phyloP scores from a whole-genome alignment of 163 green algal species.

The Coccomyxa subellipsoidea region DNA sequence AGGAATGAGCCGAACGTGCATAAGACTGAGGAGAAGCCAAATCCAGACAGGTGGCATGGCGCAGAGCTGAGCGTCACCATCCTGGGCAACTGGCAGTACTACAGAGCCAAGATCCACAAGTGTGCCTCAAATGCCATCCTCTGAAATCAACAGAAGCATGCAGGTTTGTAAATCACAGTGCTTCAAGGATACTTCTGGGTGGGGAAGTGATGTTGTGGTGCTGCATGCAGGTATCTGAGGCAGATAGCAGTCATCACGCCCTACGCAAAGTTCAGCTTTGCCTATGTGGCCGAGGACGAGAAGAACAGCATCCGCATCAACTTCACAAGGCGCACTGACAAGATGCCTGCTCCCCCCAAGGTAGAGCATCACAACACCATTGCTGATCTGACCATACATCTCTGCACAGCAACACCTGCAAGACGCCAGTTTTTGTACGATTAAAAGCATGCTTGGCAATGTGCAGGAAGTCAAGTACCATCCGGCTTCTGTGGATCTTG shows the following conservation, averaged over 20 bases:
- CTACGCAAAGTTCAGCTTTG: conserved; percentile 87
- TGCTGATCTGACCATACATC: no score
- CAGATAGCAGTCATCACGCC: conserved; percentile 98
- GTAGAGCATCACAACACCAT: background rate
- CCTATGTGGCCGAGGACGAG: conserved; percentile 70
- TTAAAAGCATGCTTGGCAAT: background rate
- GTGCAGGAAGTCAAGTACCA: conserved; percentile 81
- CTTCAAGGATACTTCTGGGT: no score
- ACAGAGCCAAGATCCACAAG: conserved; percentile 45
- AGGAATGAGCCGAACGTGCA: conserved; percentile 92
- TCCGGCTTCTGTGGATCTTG: conserved; percentile 84
- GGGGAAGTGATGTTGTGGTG: background rate
- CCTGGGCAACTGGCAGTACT: conserved; percentile 76
- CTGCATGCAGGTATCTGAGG: conserved; percentile 72
- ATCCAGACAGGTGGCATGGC: conserved; percentile 79
- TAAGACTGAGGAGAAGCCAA: conserved; percentile 61
- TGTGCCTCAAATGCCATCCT: background rate
- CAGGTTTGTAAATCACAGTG: no score
- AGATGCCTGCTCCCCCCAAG: conserved; percentile 79
- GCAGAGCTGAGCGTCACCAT: conserved; percentile 78
- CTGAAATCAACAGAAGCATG: no score
- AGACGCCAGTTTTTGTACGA: background rate
- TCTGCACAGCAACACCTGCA: conserved; percentile 1
- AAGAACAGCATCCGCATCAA: conserved; percentile 57
- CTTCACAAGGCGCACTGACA: conserved; percentile 79